Conservation (phyloP, 768 basidiomycete genomes). For the Tricholoma saponaceum region DNA sequence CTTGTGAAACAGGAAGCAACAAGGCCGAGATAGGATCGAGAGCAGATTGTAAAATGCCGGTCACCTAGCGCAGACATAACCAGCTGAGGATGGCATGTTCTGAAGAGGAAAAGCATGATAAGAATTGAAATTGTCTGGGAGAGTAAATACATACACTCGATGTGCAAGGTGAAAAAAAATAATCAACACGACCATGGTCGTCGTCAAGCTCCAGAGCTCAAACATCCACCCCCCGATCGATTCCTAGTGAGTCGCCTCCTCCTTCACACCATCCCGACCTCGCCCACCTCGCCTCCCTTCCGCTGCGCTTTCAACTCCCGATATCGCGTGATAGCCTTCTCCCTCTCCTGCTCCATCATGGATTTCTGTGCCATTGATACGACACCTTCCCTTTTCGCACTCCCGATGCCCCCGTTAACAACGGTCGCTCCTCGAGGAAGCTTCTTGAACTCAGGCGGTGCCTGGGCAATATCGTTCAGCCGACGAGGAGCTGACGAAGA, state of each 20-base stretch:
- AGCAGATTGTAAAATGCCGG: no score
- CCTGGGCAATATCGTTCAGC: slow-evolving; percentile 21
- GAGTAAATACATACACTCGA: not conserved
- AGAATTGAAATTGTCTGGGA: not conserved
- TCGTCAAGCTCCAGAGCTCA: not conserved
- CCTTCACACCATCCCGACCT: slow-evolving; percentile 5
- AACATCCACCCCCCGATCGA: not conserved
- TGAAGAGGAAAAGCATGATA: not conserved
- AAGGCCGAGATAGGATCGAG: not conserved
- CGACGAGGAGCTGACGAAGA: slow-evolving; percentile 58
- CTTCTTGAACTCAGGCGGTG: slow-evolving; percentile 24
- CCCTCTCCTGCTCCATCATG: slow-evolving; percentile 75
- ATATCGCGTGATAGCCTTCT: slow-evolving; percentile 63
- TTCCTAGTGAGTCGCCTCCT: slow-evolving; percentile 1
- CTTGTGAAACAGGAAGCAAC: not conserved
- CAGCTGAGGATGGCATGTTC: not conserved
- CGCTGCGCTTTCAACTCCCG: slow-evolving; percentile 61
- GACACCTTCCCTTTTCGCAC: slow-evolving; percentile 39
- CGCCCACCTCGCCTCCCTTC: slow-evolving; percentile 15
- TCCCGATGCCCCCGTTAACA: slow-evolving; percentile 12
- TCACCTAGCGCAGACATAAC: not conserved
- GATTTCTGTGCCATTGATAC: slow-evolving; percentile 72
- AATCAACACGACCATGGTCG: not conserved
- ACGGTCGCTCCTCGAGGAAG: slow-evolving; percentile 33
- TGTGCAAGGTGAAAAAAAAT: not conserved